phyloP scores from a whole-genome alignment of 2,329 filamentous ascomycete genomes.

The Pseudopyricularia javanii region DNA sequence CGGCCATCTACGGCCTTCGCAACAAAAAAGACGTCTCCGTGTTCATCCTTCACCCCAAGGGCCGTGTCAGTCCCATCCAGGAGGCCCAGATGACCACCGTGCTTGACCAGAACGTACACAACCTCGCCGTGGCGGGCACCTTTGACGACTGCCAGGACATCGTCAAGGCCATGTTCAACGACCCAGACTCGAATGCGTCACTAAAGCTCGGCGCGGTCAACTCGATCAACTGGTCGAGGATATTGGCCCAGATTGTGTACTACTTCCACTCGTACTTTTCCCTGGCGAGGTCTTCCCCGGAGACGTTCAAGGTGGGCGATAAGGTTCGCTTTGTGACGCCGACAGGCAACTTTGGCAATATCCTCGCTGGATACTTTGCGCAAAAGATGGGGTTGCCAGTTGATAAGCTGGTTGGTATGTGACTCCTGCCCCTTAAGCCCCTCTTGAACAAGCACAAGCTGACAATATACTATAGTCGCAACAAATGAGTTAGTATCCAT shows the following conservation, averaged over 20 bases:
- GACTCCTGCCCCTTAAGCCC: background rate
- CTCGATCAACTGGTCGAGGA: slow-evolving; percentile 92
- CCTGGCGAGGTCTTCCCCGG: slow-evolving; percentile 47
- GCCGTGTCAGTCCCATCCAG: slow-evolving; percentile 81
- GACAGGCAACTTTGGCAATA: slow-evolving; percentile 90
- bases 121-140: slow-evolving; percentile 76
- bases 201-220: slow-evolving; percentile 88
- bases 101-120: slow-evolving; percentile 83
- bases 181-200: slow-evolving; percentile 68
- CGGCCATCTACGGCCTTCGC: slow-evolving; percentile 86
- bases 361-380: slow-evolving; percentile 87
- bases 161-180: slow-evolving; percentile 84
- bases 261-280: slow-evolving; percentile 94
- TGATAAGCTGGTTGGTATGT: slow-evolving; percentile 58
- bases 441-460: background rate
- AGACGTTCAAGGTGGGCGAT: slow-evolving; percentile 47
- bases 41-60: slow-evolving; percentile 88
- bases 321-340: slow-evolving; percentile 79
- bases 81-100: slow-evolving; percentile 97
- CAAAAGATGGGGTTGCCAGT: slow-evolving; percentile 46
- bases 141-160: slow-evolving; percentile 98
- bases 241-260: slow-evolving; percentile 92
- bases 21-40: slow-evolving; percentile 96
- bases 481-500: slow-evolving; percentile 55
- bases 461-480: slow-evolving; percentile 39